Evolutionary conservation across 306 rosid species (phyloP).

Genomic region (Ormosia semicastrata): DNA sequence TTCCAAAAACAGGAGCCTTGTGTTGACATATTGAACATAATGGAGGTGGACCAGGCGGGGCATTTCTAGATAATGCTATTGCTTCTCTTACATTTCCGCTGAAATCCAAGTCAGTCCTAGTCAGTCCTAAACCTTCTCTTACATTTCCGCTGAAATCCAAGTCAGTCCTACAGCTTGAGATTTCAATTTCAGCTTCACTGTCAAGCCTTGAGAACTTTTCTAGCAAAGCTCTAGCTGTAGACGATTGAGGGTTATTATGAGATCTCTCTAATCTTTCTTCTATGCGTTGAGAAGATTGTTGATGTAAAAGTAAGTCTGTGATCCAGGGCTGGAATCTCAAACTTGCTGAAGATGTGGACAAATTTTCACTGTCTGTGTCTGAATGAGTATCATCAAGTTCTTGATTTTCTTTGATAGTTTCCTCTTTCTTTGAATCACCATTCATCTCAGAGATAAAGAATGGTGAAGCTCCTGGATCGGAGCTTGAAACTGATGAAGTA

Average conservation of each 20-base stretch:
- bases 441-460: slow-evolving; percentile 66
- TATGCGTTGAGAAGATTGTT: slow-evolving; percentile 43
- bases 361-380: slow-evolving; percentile 72
- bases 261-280: slow-evolving; percentile 59
- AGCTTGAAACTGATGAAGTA: slow-evolving; percentile 91
- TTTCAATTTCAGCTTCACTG: slow-evolving; percentile 63
- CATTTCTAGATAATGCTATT: slow-evolving; percentile 68
- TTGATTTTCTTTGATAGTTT: slow-evolving; percentile 52
- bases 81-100: slow-evolving; percentile 88
- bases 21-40: slow-evolving; percentile 96
- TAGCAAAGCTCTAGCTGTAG: slow-evolving; percentile 59
- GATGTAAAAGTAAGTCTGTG: slow-evolving; percentile 56
- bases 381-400: slow-evolving; percentile 67
- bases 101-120: slow-evolving; percentile 52
- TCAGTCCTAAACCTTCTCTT: slow-evolving; percentile 76
- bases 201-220: slow-evolving; percentile 64
- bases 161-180: slow-evolving; percentile 45
- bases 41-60: slow-evolving; percentile 91
- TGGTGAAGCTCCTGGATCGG: slow-evolving; percentile 95
- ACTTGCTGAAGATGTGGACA: slow-evolving; percentile 70
- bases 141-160: slow-evolving; percentile 69
- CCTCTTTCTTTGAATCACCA: slow-evolving; percentile 66
- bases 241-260: slow-evolving; percentile 41
- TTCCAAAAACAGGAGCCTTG: slow-evolving; percentile 96
- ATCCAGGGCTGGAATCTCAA: slow-evolving; percentile 89